A percentile compares a stretch with the other conserved stretches of the same genome.
phyloP scores from a whole-genome alignment of 352 stramenopile species.

The Thraustochytrium sp. region DNA sequence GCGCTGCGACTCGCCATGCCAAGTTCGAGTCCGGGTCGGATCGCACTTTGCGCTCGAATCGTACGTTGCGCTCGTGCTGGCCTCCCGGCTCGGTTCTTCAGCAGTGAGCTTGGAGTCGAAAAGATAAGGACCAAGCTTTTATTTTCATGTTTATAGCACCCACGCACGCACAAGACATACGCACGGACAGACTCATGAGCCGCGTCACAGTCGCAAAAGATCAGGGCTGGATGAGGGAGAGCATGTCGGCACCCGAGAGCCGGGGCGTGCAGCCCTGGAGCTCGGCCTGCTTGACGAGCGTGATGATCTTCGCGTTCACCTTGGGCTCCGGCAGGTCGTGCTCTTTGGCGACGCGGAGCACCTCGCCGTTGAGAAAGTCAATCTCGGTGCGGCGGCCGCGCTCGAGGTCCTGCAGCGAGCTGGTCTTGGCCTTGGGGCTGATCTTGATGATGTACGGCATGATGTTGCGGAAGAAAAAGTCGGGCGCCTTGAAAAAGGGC shows the following conservation, averaged over 20 bases:
- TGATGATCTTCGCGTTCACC: neutral
- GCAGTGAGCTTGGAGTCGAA: too few relatives aligned
- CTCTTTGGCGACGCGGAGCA: neutral
- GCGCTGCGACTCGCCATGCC: too few relatives aligned
- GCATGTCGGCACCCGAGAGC: neutral
- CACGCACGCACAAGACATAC: too few relatives aligned
- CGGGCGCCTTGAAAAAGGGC: neutral
- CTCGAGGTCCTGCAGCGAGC: conserved; percentile 43
- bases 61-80: too few relatives aligned
- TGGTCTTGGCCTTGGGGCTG: conserved; percentile 4
- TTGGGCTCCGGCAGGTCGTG: neutral
- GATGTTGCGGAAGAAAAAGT: conserved; percentile 9
- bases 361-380: conserved; percentile 40
- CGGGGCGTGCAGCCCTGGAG: neutral
- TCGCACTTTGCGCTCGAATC: too few relatives aligned
- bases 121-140: too few relatives aligned
- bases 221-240: too few relatives aligned
- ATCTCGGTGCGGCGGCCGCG: conserved; percentile 7
- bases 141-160: too few relatives aligned
- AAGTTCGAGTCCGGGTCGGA: too few relatives aligned
- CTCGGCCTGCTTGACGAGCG: neutral
- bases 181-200: too few relatives aligned
- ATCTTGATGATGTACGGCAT: neutral
- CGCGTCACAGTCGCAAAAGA: too few relatives aligned
- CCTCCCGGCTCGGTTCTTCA: too few relatives aligned